Percentiles rank a stretch among this genome's conserved stretches.
These are phyloP conservation scores for Moringa oleifera DNA, from an alignment of 345 rosid species.

Conservation along the genomic window DNA sequence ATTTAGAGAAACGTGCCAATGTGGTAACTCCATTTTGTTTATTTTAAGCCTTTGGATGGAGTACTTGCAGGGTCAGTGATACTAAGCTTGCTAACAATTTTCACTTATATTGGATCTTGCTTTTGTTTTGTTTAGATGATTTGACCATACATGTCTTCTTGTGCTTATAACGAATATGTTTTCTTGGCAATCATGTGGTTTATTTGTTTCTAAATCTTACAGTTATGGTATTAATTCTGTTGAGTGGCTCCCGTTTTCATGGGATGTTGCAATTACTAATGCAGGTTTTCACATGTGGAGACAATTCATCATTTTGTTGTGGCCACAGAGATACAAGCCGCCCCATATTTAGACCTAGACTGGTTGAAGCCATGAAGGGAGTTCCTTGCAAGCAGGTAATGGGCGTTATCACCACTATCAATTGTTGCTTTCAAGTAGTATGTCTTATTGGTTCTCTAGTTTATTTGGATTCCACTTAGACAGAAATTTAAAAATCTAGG, in stretches of 20 bases:
- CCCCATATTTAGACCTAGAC: constrained; percentile 81
- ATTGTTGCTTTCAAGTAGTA: neutral
- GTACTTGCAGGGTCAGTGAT: too few species aligned
- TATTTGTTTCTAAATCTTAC: neutral
- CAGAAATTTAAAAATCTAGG: neutral
- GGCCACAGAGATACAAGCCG: constrained; percentile 74
- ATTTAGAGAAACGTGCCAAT: too few species aligned
- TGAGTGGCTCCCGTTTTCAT: constrained; percentile 2
- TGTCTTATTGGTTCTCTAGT: neutral
- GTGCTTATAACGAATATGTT: neutral
- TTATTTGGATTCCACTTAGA: neutral
- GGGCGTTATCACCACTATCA: constrained; percentile 5
- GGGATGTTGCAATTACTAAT: constrained; percentile 5
- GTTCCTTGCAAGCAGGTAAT: constrained; percentile 82
- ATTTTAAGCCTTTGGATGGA: too few species aligned
- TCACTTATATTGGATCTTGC: neutral
- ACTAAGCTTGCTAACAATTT: too few species aligned
- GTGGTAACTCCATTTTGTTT: too few species aligned
- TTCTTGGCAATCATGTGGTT: neutral
- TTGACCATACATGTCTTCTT: neutral
- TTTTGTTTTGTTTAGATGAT: neutral
- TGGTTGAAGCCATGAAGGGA: constrained; percentile 75
- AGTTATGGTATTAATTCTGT: too few species aligned
- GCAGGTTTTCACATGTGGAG: constrained; percentile 95
- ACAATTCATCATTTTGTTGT: constrained; percentile 86